phyloP scores from a whole-genome alignment of 805 yeast genomes.

The Pichia ethanolica region DNA sequence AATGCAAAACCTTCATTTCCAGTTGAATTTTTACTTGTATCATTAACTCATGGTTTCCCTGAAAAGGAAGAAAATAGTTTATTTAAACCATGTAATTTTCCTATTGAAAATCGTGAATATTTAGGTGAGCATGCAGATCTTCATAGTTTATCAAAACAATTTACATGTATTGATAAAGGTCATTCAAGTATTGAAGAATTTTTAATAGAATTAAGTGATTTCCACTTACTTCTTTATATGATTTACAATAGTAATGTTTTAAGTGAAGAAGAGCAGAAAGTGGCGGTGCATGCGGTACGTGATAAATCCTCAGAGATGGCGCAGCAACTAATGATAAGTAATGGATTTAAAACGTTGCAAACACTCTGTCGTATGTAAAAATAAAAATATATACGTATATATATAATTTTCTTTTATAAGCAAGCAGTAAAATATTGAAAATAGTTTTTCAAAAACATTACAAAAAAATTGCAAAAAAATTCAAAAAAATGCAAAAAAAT shows the following conservation, averaged over 20 bases:
- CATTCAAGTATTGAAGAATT: background rate
- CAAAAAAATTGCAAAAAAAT: background rate
- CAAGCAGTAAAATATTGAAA: too few species aligned
- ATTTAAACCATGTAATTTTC: constrained; percentile 34
- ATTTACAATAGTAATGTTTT: background rate
- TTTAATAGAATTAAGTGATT: constrained; percentile 43
- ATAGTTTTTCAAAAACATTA: too few species aligned
- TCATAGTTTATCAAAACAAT: constrained; percentile 41
- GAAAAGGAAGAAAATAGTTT: constrained; percentile 33
- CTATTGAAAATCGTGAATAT: constrained; percentile 74
- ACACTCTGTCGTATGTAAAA: background rate
- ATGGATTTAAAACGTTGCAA: background rate
- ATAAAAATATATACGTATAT: too few species aligned
- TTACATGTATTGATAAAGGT: constrained; percentile 20
- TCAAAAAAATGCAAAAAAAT: too few species aligned
- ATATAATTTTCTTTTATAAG: too few species aligned
- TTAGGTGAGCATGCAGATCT: constrained; percentile 60
- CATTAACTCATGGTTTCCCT: constrained; percentile 91
- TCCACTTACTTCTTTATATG: constrained; percentile 65
- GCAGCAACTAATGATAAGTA: too few species aligned
- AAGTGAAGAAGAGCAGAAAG: background rate
- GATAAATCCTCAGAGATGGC: background rate
- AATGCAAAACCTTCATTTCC: constrained; percentile 91
- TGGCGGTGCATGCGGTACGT: background rate
- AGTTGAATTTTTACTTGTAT: constrained; percentile 79